phyloP scores from a whole-genome alignment of 2,329 filamentous ascomycete genomes.

The Tolypocladium tundrense region DNA sequence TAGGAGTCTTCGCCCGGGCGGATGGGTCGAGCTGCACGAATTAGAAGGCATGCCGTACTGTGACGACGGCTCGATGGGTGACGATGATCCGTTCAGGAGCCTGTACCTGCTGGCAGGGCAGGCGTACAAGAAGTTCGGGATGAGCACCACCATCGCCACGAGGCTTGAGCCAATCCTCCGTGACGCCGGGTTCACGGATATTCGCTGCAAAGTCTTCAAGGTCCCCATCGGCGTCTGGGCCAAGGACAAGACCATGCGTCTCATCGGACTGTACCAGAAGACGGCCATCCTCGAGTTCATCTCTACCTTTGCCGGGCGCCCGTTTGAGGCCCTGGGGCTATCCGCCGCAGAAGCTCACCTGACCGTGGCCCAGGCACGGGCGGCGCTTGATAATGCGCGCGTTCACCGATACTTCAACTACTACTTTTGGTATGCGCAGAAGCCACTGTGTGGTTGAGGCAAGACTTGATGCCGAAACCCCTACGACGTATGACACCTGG shows the following conservation, averaged over 20 bases:
- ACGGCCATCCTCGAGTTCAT: conserved; percentile 24
- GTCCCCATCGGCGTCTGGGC: conserved; percentile 28
- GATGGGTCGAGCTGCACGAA: conserved; percentile 33
- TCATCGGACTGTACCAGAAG: conserved; percentile 27
- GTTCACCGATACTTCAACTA: conserved; percentile 25
- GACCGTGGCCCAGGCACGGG: conserved; percentile 14
- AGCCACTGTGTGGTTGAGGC: conserved; percentile 5
- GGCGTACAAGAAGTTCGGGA: conserved; percentile 7
- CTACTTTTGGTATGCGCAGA: conserved; percentile 27
- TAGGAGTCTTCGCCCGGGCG: conserved; percentile 25
- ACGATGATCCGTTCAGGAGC: conserved; percentile 6
- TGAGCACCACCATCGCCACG: conserved; percentile 8
- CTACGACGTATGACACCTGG: too few species aligned
- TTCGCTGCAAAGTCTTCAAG: conserved; percentile 23
- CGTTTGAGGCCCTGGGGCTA: conserved; percentile 19
- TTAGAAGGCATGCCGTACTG: conserved; percentile 21
- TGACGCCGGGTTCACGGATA: conserved; percentile 10
- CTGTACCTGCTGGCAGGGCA: conserved; percentile 6
- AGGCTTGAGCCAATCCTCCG: conserved; percentile 7
- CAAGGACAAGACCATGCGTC: conserved; percentile 18
- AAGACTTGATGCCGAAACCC: too few species aligned
- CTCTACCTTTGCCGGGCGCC: conserved; percentile 23
- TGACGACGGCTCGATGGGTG: conserved; percentile 22
- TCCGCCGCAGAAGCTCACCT: conserved; percentile 18
- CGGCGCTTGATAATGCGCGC: conserved; percentile 12